phyloP scores from a whole-genome alignment of 306 rosid species.

The Malus sieversii region DNA sequence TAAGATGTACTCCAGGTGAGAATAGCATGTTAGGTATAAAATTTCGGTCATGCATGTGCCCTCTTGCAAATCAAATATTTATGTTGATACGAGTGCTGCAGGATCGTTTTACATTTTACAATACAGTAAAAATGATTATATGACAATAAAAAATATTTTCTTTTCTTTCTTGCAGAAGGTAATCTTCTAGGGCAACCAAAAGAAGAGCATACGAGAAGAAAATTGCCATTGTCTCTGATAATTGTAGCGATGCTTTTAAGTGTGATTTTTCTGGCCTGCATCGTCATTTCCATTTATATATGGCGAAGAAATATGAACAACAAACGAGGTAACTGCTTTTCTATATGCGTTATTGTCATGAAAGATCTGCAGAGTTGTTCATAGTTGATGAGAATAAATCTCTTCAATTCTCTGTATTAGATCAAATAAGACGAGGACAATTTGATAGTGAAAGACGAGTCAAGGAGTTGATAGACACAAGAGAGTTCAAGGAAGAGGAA shows the following conservation, averaged over 20 bases:
- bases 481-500: conserved; percentile 37
- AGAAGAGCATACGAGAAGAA: background rate
- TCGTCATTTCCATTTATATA: conserved; percentile 19
- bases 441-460: conserved; percentile 24
- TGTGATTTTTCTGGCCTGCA: conserved; percentile 27
- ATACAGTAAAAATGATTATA: too few species aligned
- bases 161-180: background rate
- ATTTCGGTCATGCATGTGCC: background rate
- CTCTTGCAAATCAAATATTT: background rate
- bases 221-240: conserved; percentile 18
- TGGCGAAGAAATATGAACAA: conserved; percentile 30
- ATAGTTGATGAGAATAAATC: too few species aligned
- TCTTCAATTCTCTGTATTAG: background rate
- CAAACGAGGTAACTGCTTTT: conserved; percentile 32
- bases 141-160: too few species aligned
- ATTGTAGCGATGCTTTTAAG: background rate
- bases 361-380: background rate
- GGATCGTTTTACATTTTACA: too few species aligned
- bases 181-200: fast-evolving
- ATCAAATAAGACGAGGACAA: background rate
- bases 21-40: background rate
- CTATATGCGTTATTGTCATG: background rate
- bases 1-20: conserved; percentile 35
- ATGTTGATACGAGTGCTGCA: too few species aligned
- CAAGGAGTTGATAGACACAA: conserved; percentile 37